Evolutionary conservation across 306 rosid species (phyloP).

Genomic region (Sophora flavescens): DNA sequence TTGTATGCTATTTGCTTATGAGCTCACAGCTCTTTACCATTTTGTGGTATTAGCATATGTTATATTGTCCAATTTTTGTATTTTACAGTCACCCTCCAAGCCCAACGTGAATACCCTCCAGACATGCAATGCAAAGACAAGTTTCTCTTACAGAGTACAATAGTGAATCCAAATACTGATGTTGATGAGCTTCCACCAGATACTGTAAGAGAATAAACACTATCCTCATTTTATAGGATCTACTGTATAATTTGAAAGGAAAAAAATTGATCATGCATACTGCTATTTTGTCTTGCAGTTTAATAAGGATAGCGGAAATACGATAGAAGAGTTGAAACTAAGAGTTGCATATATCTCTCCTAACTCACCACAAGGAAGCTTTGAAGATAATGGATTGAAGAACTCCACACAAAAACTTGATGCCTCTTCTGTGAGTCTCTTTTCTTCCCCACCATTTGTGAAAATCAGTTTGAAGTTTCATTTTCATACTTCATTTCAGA

Average conservation of each 20-base stretch:
- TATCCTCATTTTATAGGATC: conserved; percentile 34
- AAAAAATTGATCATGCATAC: conserved; percentile 25
- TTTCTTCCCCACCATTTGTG: conserved; percentile 4
- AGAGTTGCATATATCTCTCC: conserved; percentile 69
- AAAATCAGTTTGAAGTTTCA: conserved; percentile 32
- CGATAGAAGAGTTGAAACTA: conserved; percentile 88
- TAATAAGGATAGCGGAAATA: conserved; percentile 80
- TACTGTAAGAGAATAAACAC: conserved; percentile 65
- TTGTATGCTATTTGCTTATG: conserved; percentile 32
- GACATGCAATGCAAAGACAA: conserved; percentile 92
- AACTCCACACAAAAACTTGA: conserved; percentile 58
- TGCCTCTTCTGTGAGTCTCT: conserved; percentile 70
- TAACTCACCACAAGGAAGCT: conserved; percentile 58
- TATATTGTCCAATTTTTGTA: conserved; percentile 45
- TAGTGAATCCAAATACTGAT: conserved; percentile 72
- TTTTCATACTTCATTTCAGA: conserved; percentile 19
- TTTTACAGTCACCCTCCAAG: conserved; percentile 92
- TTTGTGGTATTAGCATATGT: conserved; percentile 40
- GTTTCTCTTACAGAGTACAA: conserved; percentile 91
- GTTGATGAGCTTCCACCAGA: conserved; percentile 82
- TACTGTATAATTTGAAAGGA: conserved; percentile 25
- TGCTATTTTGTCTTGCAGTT: conserved; percentile 63
- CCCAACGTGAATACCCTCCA: conserved; percentile 85
- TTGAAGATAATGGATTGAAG: conserved; percentile 67
- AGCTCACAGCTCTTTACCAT: not conserved